Evolutionary conservation across 2,329 filamentous ascomycete species (phyloP).

Genomic region (Xylariaceae sp.): DNA sequence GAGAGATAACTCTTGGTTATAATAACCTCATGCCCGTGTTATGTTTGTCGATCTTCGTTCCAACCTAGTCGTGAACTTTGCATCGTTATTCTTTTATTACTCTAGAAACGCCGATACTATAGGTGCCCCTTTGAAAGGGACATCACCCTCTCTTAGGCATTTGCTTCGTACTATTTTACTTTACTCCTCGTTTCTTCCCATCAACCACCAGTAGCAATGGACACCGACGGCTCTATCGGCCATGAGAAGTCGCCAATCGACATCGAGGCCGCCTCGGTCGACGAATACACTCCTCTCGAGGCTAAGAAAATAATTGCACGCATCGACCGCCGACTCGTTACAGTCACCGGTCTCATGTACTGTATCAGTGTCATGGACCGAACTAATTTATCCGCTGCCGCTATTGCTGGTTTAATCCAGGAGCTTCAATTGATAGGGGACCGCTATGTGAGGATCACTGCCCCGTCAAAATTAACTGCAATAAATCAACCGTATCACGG

Average conservation of each 20-base stretch:
- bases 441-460: slow-evolving; percentile 41
- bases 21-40: slow-evolving; percentile 22
- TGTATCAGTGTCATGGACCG: slow-evolving; percentile 80
- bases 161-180: slow-evolving; percentile 4
- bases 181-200: neutral
- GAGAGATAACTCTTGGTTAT: slow-evolving; percentile 1
- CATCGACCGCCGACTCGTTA: slow-evolving; percentile 69
- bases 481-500: neutral
- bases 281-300: slow-evolving; percentile 64
- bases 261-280: slow-evolving; percentile 27
- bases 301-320: slow-evolving; percentile 71
- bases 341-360: slow-evolving; percentile 70
- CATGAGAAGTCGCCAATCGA: slow-evolving; percentile 28
- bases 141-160: slow-evolving; percentile 14
- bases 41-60: slow-evolving; percentile 7
- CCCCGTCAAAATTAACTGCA: neutral
- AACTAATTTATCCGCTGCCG: slow-evolving; percentile 74
- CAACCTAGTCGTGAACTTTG: neutral
- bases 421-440: slow-evolving; percentile 54
- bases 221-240: slow-evolving; percentile 23
- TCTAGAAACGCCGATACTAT: slow-evolving; percentile 9
- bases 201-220: slow-evolving; percentile 13
- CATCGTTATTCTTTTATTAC: slow-evolving; percentile 12
- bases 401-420: slow-evolving; percentile 67
- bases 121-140: slow-evolving; percentile 23